These are phyloP conservation scores for Boletus semigastroideus DNA, from an alignment of 1,284 basidiomycete genomes.

Conservation along the genomic window DNA sequence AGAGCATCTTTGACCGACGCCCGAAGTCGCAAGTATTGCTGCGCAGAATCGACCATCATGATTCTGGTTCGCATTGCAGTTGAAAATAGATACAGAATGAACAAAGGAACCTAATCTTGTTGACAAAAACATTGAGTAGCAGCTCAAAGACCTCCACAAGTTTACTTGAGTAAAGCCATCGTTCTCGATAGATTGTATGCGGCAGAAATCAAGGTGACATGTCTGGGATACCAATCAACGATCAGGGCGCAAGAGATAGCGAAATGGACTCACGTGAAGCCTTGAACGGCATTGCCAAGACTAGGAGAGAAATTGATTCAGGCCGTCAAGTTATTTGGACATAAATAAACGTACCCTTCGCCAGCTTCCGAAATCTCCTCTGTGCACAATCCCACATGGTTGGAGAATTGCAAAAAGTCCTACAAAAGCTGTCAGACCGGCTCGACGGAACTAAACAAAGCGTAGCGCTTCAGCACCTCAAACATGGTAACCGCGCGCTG, in stretches of 20 bases:
- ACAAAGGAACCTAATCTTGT: no score
- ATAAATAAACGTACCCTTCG: conserved; percentile 56
- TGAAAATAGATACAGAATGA: no score
- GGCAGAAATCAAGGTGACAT: conserved; percentile 80
- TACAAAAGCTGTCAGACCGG: conserved; percentile 25
- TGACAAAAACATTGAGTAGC: background rate
- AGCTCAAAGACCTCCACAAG: background rate
- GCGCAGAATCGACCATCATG: no score
- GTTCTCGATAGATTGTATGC: conserved; percentile 80
- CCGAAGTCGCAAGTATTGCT: no score
- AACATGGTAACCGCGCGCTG: conserved; percentile 77
- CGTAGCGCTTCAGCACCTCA: conserved; percentile 52
- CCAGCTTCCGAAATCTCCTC: conserved; percentile 82
- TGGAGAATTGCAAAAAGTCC: conserved; percentile 79
- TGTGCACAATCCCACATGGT: conserved; percentile 83
- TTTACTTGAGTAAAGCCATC: conserved; percentile 23
- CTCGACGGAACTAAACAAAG: background rate
- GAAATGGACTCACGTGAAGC: conserved; percentile 66
- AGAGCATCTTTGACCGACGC: no score
- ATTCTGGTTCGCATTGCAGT: no score
- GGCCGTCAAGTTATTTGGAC: background rate
- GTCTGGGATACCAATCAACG: conserved; percentile 40
- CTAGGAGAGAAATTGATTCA: conserved; percentile 35
- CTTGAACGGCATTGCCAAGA: conserved; percentile 82
- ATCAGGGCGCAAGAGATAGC: background rate